Conservation (phyloP, 495 filamentous ascomycete genomes). For the Penicillium odoratum region DNA sequence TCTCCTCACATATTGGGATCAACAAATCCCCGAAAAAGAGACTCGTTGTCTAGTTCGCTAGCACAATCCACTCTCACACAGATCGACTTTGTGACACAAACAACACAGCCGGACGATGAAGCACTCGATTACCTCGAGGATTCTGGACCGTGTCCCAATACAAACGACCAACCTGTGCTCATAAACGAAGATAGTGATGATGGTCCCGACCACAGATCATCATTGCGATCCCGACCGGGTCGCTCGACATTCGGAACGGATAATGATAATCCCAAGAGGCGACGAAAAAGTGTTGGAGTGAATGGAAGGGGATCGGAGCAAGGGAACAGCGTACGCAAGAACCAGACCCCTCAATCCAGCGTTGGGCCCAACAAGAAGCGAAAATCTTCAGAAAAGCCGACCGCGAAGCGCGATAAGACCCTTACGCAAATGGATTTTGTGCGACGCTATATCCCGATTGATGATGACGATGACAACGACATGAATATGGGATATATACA, state of each 20-base stretch:
- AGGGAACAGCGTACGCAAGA: constrained; percentile 12
- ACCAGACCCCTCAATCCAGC: constrained; percentile 22
- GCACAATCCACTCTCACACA: constrained; percentile 47
- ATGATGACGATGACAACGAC: constrained; percentile 40
- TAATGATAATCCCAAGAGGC: constrained; percentile 21
- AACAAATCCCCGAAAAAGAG: constrained; percentile 23
- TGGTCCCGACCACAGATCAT: constrained; percentile 27
- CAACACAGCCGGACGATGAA: constrained; percentile 30
- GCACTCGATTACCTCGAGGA: constrained; percentile 35
- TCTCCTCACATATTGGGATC: constrained; percentile 28
- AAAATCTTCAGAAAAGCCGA: constrained; percentile 25
- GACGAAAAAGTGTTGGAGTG: constrained; percentile 12
- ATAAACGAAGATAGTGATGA: constrained; percentile 30
- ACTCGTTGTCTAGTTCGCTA: constrained; percentile 17
- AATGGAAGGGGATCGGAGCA: constrained; percentile 4
- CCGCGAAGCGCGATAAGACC: constrained; percentile 36
- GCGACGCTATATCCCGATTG: constrained; percentile 39
- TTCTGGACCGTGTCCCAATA: background rate
- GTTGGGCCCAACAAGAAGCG: constrained; percentile 21
- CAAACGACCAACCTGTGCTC: constrained; percentile 22
- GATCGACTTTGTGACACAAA: constrained; percentile 41
- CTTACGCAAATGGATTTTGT: constrained; percentile 52
- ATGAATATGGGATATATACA: constrained; percentile 39
- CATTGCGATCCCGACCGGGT: constrained; percentile 18
- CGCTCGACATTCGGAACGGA: constrained; percentile 19